Evolutionary conservation across 2,329 filamentous ascomycete species (phyloP), one percentile per base, ranked within the genome.

Genomic region (Beauveria sp.): DNA sequence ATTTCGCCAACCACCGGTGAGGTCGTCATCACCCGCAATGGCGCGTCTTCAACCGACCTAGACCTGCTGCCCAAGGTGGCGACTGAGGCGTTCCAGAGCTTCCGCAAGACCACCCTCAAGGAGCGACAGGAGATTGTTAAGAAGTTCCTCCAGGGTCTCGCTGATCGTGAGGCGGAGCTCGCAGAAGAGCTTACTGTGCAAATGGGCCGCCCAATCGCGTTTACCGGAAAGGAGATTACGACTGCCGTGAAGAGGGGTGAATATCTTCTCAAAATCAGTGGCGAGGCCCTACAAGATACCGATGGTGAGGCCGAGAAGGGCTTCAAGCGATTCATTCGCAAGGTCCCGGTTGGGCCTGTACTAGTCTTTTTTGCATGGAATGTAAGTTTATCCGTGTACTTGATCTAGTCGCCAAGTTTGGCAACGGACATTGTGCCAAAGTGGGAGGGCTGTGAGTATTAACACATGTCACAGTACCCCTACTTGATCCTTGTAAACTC

Each of bases 321-420:
- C 0, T 97, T 96, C 80, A 92, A 88, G 77, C 84, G 93, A 66
- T 97, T 90, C 71, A 91, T 98, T 72, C 87, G 88, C 73, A 96
- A 96, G 76, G 85, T 91, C 9, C 91, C 93, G 0, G 84, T 97
- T 58, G 93, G 93, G 1, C 91, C 92, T 12, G 89, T 95, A 18
- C 81, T 98, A 63, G 83, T 97, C 66, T 85, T 98, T 64, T 97
- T 97, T 76, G 89, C 93, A 0, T 98, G 93, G 93, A 98, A 98
- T 77, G 92, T 95, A 76, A 77, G 91, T 75, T 58, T 4, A 26
- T 38, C 8, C 57, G 45, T 34, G 40, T 14, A 46, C 28, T 38
- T 40, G 54, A 24, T 45, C n/a, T 22, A 45, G 18, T 34, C 24
- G n/a, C 34, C 60, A 50, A 28, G 24, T 52, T 49, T 42, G 22